Evolutionary conservation across 257 asterid genomes (phyloP), one percentile per base, ranked within the genome.

Genomic region (Apocynum venetum): DNA sequence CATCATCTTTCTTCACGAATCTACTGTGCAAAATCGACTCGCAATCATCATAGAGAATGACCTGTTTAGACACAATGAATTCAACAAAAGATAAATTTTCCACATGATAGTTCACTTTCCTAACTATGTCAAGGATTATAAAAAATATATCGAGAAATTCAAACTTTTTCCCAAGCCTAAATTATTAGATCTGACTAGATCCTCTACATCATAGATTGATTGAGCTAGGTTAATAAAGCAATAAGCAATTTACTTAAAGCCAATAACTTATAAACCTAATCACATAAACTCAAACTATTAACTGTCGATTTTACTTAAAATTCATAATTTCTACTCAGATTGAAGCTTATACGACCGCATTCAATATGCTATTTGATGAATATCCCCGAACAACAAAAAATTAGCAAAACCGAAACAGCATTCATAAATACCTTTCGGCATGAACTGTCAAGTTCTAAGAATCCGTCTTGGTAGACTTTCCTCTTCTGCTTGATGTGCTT

Each of bases 401-500:
- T 64, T 64, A 1, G 47, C n/a, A 36, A 36, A 12, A 6, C 15
- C n/a, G 47, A 66, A 41, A 8, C 2, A 4, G 63, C 41, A 46
- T n/a, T 51, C 38, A 64, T 25, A 52, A 0, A 47, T 74, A 91
- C 98, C 93, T 93, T 93, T 31, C 67, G 80, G 82, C 76, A 78
- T 8, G 87, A 85, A 64, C 87, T 81, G 35, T 86, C 91, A 70
- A 88, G 87, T 85, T 88, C 91, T 74, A 93, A 84, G 87, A 85
- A 85, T 36, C 98, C 98, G 82, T 95, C 99, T 46, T 90, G 99
- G 83, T 89, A 91, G 74, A 90, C 89, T 82, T 93, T 93, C 20
- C 94, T 94, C 90, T 95, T 93, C 88, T 93, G 96, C 82, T 82
- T 91, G 66, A 93, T 84, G 85, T 95, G 99, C 77, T 91, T 91